phyloP scores from a whole-genome alignment of 192 early-diverging fungal genomes.

The Mortierella claussenii region DNA sequence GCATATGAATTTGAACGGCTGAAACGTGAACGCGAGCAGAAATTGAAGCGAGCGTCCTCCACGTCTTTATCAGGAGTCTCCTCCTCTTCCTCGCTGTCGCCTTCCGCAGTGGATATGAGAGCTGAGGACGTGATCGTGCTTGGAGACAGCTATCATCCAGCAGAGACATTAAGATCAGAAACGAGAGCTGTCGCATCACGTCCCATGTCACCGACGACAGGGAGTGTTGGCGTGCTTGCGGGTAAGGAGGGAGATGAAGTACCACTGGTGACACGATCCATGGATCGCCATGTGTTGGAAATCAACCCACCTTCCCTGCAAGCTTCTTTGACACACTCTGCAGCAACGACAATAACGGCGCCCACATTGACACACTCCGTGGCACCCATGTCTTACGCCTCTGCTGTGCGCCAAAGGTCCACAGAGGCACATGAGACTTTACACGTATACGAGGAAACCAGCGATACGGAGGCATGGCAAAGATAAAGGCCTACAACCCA shows the following conservation, averaged over 20 bases:
- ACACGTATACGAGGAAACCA: conserved; percentile 36
- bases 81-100: too few relatives aligned
- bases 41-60: conserved; percentile 8
- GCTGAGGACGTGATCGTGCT: conserved; percentile 29
- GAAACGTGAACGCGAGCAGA: conserved; percentile 26
- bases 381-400: conserved; percentile 21
- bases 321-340: neutral
- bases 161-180: neutral
- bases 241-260: too few relatives aligned
- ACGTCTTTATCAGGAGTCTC: too few relatives aligned
- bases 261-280: neutral
- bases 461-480: conserved; percentile 49
- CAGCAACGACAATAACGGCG: neutral
- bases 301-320: neutral
- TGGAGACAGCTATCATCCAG: conserved; percentile 25
- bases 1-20: conserved; percentile 26
- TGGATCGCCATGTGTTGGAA: conserved; percentile 6
- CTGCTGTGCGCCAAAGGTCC: conserved; percentile 12
- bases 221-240: too few relatives aligned
- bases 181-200: neutral
- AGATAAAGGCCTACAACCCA: too few relatives aligned
- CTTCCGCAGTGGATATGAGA: neutral
- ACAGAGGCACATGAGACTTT: conserved; percentile 4
- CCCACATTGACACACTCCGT: too few relatives aligned
- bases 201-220: conserved; percentile 8